Percentiles rank a stretch among this genome's conserved stretches.
phyloP scores from a whole-genome alignment of 2,329 filamentous ascomycete genomes.

The Calycina marina region DNA sequence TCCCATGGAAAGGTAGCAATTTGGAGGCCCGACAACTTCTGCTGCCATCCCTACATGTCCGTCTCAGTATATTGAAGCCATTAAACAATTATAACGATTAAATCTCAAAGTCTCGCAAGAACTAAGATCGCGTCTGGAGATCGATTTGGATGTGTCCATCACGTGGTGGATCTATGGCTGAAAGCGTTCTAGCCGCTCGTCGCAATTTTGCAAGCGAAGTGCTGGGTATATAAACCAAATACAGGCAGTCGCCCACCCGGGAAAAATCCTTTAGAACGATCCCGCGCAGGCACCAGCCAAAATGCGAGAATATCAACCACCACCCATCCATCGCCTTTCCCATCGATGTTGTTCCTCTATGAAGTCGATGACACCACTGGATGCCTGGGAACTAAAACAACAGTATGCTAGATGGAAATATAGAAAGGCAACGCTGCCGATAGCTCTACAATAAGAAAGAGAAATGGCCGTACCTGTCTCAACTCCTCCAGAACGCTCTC shows the following conservation, averaged over 20 bases:
- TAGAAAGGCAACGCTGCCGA: not conserved
- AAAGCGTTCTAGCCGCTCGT: slow-evolving; percentile 15
- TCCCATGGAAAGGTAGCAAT: slow-evolving; percentile 94
- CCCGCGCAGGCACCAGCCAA: slow-evolving; percentile 11
- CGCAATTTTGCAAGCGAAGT: slow-evolving; percentile 14
- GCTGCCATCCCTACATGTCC: slow-evolving; percentile 96
- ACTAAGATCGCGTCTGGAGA: too few species aligned
- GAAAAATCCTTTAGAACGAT: slow-evolving; percentile 9
- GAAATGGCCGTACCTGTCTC: slow-evolving; percentile 54
- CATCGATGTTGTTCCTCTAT: slow-evolving; percentile 1
- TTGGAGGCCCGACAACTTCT: slow-evolving; percentile 70
- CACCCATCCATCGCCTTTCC: not conserved
- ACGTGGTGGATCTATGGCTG: too few species aligned
- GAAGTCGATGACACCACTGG: not conserved
- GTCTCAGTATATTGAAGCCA: too few species aligned
- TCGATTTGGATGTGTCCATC: too few species aligned
- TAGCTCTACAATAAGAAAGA: not conserved
- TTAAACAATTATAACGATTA: too few species aligned
- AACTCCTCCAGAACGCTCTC: slow-evolving; percentile 76
- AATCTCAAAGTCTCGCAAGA: too few species aligned
- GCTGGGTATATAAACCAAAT: slow-evolving; percentile 22
- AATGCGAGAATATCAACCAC: not conserved
- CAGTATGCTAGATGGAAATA: slow-evolving; percentile 1
- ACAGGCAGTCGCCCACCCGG: slow-evolving; percentile 21
- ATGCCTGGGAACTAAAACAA: too few species aligned